phyloP scores from a whole-genome alignment of 345 rosid genomes.

The Anastatica hierochuntica region DNA sequence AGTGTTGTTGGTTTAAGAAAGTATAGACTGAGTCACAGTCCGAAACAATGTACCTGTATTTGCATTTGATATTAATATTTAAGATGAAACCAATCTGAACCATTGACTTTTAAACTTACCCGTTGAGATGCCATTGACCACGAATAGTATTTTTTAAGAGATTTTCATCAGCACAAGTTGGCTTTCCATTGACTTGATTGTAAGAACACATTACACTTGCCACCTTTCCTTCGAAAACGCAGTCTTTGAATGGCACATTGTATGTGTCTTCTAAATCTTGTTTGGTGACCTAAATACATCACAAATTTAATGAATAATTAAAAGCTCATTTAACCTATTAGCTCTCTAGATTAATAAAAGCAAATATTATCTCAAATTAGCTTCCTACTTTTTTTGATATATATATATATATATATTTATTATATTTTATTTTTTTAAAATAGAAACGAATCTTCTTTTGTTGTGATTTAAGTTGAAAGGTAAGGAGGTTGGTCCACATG shows the following conservation, averaged over 20 bases:
- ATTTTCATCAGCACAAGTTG: constrained; percentile 82
- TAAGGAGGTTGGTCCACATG: constrained; percentile 24
- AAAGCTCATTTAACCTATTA: not conserved
- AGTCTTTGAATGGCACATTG: constrained; percentile 71
- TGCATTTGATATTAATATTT: not conserved
- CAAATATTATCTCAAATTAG: not conserved
- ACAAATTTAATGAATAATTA: not conserved
- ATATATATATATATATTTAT: too few relatives aligned
- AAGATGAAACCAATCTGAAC: not conserved
- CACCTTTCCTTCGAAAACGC: constrained; percentile 79
- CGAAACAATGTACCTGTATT: constrained; percentile 70
- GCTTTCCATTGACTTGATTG: constrained; percentile 91
- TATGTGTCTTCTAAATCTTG: constrained; percentile 91
- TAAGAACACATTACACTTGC: constrained; percentile 98
- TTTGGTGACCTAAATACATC: constrained; percentile 60
- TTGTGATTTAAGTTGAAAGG: constrained; percentile 15
- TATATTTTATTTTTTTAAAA: too few relatives aligned
- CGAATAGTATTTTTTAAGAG: constrained; percentile 75
- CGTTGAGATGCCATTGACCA: constrained; percentile 80
- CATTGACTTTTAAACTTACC: constrained; percentile 32
- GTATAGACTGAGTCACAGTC: constrained; percentile 87
- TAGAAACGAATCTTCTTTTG: too few relatives aligned
- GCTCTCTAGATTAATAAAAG: not conserved
- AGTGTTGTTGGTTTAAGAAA: constrained; percentile 65
- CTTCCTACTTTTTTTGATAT: too few relatives aligned